These are phyloP conservation scores for Gracilaria gracilis DNA, from an alignment of 23 red algal genomes.

Conservation along the genomic window DNA sequence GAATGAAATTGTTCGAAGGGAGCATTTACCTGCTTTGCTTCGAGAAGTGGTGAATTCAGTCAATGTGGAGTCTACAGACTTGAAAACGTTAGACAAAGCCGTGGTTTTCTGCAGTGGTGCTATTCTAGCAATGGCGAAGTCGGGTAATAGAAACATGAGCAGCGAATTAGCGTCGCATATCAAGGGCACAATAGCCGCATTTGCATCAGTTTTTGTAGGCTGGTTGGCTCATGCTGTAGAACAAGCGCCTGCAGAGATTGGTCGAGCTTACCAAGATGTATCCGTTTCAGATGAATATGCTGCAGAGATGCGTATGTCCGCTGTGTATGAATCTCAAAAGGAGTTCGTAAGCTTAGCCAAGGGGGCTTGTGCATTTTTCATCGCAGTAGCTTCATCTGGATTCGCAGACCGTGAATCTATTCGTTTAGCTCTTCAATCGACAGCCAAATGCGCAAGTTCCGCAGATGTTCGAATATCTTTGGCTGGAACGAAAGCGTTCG, in stretches of 20 bases:
- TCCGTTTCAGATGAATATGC: conserved; percentile 52
- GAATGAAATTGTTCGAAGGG: conserved; percentile 47
- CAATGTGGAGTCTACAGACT: conserved; percentile 39
- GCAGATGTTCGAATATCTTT: conserved; percentile 72
- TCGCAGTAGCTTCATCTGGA: conserved; percentile 16
- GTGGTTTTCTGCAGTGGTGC: conserved; percentile 66
- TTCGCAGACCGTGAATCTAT: conserved; percentile 41
- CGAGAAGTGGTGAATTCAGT: conserved; percentile 61
- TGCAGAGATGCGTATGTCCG: conserved; percentile 60
- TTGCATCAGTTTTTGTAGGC: conserved; percentile 71
- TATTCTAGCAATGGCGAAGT: conserved; percentile 38
- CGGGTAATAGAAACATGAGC: conserved; percentile 6
- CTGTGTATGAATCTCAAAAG: conserved; percentile 52
- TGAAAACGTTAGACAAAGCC: conserved; percentile 52
- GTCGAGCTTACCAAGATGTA: conserved; percentile 59
- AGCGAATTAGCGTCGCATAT: conserved; percentile 28
- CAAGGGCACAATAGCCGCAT: conserved; percentile 41
- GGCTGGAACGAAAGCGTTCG: conserved; percentile 63
- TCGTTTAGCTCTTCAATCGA: conserved; percentile 51
- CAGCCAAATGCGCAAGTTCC: conserved; percentile 61
- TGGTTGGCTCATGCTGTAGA: conserved; percentile 71
- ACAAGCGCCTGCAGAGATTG: conserved; percentile 41
- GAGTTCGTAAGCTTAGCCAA: conserved; percentile 54
- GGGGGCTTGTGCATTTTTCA: conserved; percentile 70
- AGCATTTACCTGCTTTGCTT: conserved; percentile 63